These are phyloP conservation scores for Leptographium wingfieldii DNA, from an alignment of 2,329 filamentous ascomycete species.

Conservation along the genomic window DNA sequence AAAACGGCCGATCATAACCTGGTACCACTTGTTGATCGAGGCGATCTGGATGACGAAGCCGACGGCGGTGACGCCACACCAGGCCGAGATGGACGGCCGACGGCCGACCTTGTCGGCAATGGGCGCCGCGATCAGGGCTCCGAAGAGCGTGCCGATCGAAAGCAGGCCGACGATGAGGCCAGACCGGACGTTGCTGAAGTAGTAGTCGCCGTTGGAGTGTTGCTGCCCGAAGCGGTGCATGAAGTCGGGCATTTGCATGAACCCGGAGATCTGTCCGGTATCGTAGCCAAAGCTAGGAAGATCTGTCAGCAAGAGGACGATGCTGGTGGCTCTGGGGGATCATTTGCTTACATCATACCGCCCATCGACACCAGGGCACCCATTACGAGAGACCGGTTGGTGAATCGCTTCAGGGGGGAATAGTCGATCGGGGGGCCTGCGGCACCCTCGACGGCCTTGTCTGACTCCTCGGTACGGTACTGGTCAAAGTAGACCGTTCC, in stretches of 20 bases:
- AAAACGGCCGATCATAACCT: conserved; percentile 47
- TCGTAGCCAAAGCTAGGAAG: conserved; percentile 39
- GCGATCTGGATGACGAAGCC: conserved; percentile 57
- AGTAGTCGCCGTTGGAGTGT: conserved; percentile 24
- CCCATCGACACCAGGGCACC: conserved; percentile 12
- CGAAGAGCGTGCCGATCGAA: conserved; percentile 42
- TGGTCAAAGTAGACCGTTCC: conserved; percentile 8
- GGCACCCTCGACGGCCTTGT: conserved; percentile 1
- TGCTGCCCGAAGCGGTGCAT: conserved; percentile 40
- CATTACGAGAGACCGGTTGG: conserved; percentile 4
- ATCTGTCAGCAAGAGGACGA: not conserved
- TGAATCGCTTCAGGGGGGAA: conserved; percentile 9
- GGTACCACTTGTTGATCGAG: conserved; percentile 45
- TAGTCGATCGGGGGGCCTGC: conserved; percentile 4
- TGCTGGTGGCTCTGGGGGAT: not conserved
- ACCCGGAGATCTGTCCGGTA: conserved; percentile 44
- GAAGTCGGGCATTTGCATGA: conserved; percentile 40
- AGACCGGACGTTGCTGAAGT: conserved; percentile 29
- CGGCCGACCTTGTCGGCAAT: conserved; percentile 47
- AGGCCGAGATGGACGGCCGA: conserved; percentile 39
- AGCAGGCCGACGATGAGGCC: conserved; percentile 43
- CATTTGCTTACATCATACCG: conserved; percentile 6
- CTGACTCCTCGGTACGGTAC: conserved; percentile 5
- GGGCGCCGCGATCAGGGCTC: conserved; percentile 38
- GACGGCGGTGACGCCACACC: conserved; percentile 44